These are phyloP conservation scores for Nitzschia palea DNA, from an alignment of 108 stramenopile species.

Conservation along the genomic window DNA sequence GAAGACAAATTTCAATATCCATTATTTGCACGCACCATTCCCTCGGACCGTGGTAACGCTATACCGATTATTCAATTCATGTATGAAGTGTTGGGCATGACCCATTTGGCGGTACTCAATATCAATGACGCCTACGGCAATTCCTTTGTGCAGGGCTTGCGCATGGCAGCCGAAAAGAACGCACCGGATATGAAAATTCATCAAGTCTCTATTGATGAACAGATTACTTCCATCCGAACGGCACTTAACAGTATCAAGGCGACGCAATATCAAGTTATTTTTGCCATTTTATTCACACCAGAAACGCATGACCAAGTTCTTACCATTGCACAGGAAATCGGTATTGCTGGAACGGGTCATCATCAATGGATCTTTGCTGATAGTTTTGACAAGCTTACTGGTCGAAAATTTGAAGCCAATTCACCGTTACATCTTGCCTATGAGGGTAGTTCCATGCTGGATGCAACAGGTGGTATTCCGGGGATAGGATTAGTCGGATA, in stretches of 20 bases:
- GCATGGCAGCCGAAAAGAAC: constrained; percentile 11
- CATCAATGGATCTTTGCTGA: constrained; percentile 56
- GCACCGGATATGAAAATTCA: constrained; percentile 37
- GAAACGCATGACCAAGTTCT: constrained; percentile 33
- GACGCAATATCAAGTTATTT: constrained; percentile 18
- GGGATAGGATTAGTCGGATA: not conserved
- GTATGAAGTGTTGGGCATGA: constrained; percentile 12
- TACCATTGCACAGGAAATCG: constrained; percentile 26
- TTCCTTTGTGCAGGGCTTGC: constrained; percentile 40
- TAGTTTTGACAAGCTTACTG: not conserved
- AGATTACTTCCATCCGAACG: not conserved
- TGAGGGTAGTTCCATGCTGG: constrained; percentile 7
- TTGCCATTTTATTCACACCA: not conserved
- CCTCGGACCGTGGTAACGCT: constrained; percentile 41
- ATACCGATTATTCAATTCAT: constrained; percentile 24
- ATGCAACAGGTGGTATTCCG: not conserved
- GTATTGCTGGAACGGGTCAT: not conserved
- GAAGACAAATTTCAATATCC: constrained; percentile 41
- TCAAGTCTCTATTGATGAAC: constrained; percentile 4
- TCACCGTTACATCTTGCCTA: constrained; percentile 22
- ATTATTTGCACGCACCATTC: constrained; percentile 46
- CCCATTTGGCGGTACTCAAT: constrained; percentile 41
- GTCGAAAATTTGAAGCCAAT: not conserved
- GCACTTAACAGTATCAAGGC: not conserved
- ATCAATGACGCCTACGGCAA: constrained; percentile 57